A percentile compares a stretch with the other conserved stretches of the same genome.
Evolutionary conservation across 1,139 yeast species (phyloP).

Genomic region (Pneumocystis oryctolagi): DNA sequence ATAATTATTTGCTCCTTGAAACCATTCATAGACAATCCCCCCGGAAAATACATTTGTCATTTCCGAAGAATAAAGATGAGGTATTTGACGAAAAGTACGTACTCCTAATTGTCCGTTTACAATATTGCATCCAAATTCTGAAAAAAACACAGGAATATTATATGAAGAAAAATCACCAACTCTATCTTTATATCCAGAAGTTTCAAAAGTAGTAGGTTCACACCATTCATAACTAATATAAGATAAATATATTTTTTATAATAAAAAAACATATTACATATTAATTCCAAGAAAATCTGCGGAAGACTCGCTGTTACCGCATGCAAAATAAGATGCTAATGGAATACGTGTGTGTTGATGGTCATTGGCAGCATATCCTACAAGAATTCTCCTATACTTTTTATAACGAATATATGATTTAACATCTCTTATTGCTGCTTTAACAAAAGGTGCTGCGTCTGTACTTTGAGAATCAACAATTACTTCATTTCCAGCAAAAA

Average conservation of each 20-base stretch:
- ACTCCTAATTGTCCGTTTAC: constrained; percentile 36
- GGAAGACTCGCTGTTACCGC: constrained; percentile 45
- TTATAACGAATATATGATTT: constrained; percentile 50
- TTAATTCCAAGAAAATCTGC: constrained; percentile 93
- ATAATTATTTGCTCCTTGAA: constrained; percentile 77
- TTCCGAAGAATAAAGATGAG: constrained; percentile 49
- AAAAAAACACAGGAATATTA: constrained; percentile 66
- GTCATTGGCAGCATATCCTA: constrained; percentile 95
- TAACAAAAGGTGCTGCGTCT: constrained; percentile 39
- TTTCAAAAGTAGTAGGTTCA: constrained; percentile 66
- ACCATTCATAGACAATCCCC: constrained; percentile 80
- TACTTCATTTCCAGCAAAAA: constrained; percentile 89
- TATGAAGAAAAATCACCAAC: constrained; percentile 56
- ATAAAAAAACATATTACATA: constrained; percentile 25
- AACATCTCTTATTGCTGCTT: constrained; percentile 67
- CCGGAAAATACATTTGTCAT: constrained; percentile 81
- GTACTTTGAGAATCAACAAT: constrained; percentile 72
- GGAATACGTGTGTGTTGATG: constrained; percentile 63
- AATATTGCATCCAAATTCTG: constrained; percentile 90
- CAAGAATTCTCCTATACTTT: constrained; percentile 58
- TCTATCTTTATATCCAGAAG: constrained; percentile 67
- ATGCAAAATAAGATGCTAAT: constrained; percentile 66
- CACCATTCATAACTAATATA: constrained; percentile 72
- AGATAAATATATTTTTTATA: not conserved
- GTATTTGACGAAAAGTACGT: constrained; percentile 65